Conservation (phyloP, 345 rosid genomes). For the Syzygium aqueum region DNA sequence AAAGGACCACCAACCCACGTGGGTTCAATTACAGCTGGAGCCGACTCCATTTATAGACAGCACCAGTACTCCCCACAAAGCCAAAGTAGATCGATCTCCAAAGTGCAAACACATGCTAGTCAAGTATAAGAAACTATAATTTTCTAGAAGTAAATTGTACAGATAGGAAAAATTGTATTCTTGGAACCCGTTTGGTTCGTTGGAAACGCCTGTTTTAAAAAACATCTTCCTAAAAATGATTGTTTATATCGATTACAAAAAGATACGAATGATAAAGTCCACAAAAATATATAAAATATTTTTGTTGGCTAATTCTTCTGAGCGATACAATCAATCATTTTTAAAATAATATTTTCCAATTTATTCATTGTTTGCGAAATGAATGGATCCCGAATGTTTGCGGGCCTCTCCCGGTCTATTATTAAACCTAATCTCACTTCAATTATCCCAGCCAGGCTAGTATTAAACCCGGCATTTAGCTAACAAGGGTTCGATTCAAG, state of each 20-base stretch:
- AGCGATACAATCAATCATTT: not conserved
- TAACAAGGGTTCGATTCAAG: not conserved
- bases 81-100: not conserved
- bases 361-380: too few species aligned
- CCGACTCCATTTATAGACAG: not conserved
- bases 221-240: not conserved
- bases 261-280: fast-evolving
- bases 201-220: fast-evolving
- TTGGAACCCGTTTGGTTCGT: fast-evolving
- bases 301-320: fast-evolving
- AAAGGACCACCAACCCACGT: not conserved
- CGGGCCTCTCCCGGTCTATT: not conserved
- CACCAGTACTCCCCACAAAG: not conserved
- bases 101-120: not conserved
- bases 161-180: not conserved
- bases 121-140: not conserved
- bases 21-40: not conserved
- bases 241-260: too few species aligned
- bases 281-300: too few species aligned
- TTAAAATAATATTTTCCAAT: too few species aligned
- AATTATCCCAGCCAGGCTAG: too few species aligned
- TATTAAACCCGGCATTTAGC: too few species aligned
- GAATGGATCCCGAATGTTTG: not conserved
- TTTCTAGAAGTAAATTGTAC: not conserved
- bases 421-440: too few species aligned